Percentiles rank a stretch among this genome's conserved stretches.
Conservation (phyloP, 306 rosid genomes). For the Fragaria ananassa region DNA sequence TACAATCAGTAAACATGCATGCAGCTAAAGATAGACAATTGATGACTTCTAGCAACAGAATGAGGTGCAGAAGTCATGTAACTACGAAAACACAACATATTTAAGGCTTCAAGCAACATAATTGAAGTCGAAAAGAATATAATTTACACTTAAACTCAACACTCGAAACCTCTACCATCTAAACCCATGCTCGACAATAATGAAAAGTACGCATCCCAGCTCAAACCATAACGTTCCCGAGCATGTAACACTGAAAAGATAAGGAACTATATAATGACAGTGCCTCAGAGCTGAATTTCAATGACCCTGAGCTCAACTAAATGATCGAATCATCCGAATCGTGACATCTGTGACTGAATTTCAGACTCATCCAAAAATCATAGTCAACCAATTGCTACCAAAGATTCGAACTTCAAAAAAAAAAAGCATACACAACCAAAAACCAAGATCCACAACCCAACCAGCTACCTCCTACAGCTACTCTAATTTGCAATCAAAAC, state of each 20-base stretch:
- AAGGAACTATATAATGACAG: neutral
- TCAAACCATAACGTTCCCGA: neutral
- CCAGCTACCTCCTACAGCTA: neutral
- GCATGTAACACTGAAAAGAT: neutral
- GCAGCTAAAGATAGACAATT: neutral
- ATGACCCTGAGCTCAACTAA: slow-evolving; percentile 10
- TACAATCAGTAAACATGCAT: neutral
- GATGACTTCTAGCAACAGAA: neutral
- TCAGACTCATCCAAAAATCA: slow-evolving; percentile 1
- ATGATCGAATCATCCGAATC: neutral
- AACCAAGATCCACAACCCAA: slow-evolving; percentile 30
- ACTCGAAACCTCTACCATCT: slow-evolving; percentile 8
- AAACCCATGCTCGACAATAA: neutral
- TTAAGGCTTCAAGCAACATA: neutral
- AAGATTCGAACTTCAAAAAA: neutral
- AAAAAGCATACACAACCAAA: neutral
- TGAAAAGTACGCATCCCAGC: neutral
- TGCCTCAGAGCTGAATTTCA: neutral
- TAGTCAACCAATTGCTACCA: slow-evolving; percentile 2
- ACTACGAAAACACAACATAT: neutral
- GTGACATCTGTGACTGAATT: neutral
- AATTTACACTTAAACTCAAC: neutral
- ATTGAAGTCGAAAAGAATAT: neutral
- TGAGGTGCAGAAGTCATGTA: neutral
- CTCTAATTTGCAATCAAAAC: neutral